phyloP scores from a whole-genome alignment of 1,139 yeast genomes.

The Pichia sp. region DNA sequence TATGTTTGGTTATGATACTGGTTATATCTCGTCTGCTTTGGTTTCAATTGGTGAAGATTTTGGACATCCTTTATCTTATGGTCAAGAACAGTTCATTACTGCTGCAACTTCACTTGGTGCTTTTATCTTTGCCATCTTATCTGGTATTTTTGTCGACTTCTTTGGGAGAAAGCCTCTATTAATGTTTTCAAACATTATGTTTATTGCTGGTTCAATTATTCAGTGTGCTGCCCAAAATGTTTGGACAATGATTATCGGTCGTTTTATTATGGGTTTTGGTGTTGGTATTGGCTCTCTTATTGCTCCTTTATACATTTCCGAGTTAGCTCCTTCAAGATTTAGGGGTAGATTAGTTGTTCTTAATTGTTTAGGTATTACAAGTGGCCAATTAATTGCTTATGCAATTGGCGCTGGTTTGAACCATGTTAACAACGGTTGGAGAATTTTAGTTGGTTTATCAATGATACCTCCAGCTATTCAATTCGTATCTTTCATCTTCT shows the following conservation, averaged over 20 bases:
- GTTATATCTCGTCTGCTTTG: conserved; percentile 87
- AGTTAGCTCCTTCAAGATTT: conserved; percentile 84
- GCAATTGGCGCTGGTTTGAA: conserved; percentile 88
- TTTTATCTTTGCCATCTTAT: conserved; percentile 63
- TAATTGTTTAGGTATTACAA: conserved; percentile 71
- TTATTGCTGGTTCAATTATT: conserved; percentile 73
- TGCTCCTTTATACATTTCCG: conserved; percentile 86
- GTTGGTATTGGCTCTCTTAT: conserved; percentile 91
- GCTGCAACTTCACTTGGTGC: conserved; percentile 97
- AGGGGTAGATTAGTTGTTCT: conserved; percentile 77
- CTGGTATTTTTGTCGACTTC: conserved; percentile 75
- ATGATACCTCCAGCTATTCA: conserved; percentile 82
- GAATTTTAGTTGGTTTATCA: conserved; percentile 83
- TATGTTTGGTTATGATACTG: conserved; percentile 96
- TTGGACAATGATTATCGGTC: conserved; percentile 89
- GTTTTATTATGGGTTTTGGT: conserved; percentile 91
- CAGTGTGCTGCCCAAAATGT: conserved; percentile 75
- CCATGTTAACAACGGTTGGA: conserved; percentile 78
- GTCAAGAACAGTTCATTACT: conserved; percentile 82
- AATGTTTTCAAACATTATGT: conserved; percentile 70
- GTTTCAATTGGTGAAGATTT: conserved; percentile 78
- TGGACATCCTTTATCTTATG: conserved; percentile 48
- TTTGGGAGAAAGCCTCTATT: conserved; percentile 79
- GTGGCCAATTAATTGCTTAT: conserved; percentile 88
- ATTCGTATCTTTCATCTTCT: conserved; percentile 66